Conservation (phyloP, 306 rosid genomes). For the Vachellia collinsii region DNA sequence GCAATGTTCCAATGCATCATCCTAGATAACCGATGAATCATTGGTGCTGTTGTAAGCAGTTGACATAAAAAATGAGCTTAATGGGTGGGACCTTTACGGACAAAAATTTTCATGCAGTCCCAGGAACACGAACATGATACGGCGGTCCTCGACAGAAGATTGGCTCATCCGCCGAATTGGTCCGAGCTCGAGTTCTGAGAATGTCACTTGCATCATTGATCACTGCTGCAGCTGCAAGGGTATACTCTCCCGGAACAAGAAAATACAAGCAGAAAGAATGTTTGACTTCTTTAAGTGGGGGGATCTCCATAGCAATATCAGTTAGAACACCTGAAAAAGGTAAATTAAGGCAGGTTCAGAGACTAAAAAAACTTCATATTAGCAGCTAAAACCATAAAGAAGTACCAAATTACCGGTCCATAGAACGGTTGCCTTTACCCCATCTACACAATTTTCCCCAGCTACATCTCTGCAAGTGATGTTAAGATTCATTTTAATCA, state of each 20-base stretch:
- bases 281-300: constrained; percentile 71
- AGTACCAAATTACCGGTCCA: constrained; percentile 71
- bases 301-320: constrained; percentile 78
- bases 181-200: constrained; percentile 81
- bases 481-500: constrained; percentile 78
- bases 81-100: constrained; percentile 19
- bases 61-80: constrained; percentile 23
- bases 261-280: constrained; percentile 86
- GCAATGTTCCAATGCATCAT: constrained; percentile 3
- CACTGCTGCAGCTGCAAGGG: constrained; percentile 77
- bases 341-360: constrained; percentile 22
- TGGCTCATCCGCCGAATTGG: constrained; percentile 74
- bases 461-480: constrained; percentile 92
- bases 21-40: constrained; percentile 20
- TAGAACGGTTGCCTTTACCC: constrained; percentile 80
- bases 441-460: constrained; percentile 87
- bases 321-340: constrained; percentile 65
- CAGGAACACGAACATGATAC: constrained; percentile 73
- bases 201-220: constrained; percentile 82
- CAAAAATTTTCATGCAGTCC: constrained; percentile 51
- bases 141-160: constrained; percentile 96
- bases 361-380: constrained; percentile 21
- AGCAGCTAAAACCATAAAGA: not conserved
- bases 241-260: constrained; percentile 93
- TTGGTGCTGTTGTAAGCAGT: constrained; percentile 6